phyloP scores from a whole-genome alignment of 1,284 basidiomycete genomes.

The Boletellus sp. region DNA sequence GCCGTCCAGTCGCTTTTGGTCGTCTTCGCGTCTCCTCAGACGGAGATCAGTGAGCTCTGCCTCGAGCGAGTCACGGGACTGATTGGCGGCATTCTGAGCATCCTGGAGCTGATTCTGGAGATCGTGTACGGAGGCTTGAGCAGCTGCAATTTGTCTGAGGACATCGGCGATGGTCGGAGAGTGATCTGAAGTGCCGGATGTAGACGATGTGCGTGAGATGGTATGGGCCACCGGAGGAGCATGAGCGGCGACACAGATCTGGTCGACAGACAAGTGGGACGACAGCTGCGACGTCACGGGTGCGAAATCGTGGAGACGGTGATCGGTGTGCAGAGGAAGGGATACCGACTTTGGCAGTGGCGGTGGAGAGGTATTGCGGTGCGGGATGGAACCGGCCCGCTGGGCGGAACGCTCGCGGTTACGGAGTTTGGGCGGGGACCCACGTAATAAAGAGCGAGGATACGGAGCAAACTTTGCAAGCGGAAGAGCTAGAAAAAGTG shows the following conservation, averaged over 20 bases:
- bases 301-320: slow-evolving; percentile 30
- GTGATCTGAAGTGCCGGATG: slow-evolving; percentile 43
- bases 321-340: slow-evolving; percentile 59
- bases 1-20: slow-evolving; percentile 71
- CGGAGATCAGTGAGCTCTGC: slow-evolving; percentile 72
- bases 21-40: slow-evolving; percentile 79
- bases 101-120: slow-evolving; percentile 75
- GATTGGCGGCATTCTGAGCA: slow-evolving; percentile 56
- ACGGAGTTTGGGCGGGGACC: slow-evolving; percentile 50
- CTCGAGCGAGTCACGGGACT: slow-evolving; percentile 66
- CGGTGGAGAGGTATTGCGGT: slow-evolving; percentile 67
- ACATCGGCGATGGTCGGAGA: slow-evolving; percentile 75
- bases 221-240: slow-evolving; percentile 31
- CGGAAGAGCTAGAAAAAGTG: slow-evolving; percentile 42
- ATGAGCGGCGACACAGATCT: slow-evolving; percentile 35
- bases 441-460: slow-evolving; percentile 39
- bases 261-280: slow-evolving; percentile 36
- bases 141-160: slow-evolving; percentile 69
- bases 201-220: slow-evolving; percentile 25
- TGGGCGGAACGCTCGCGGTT: slow-evolving; percentile 56
- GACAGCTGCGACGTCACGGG: slow-evolving; percentile 36
- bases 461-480: slow-evolving; percentile 47
- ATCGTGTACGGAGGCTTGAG: slow-evolving; percentile 66
- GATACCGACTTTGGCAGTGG: slow-evolving; percentile 80
- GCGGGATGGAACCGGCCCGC: slow-evolving; percentile 33